phyloP scores from a whole-genome alignment of 2,329 filamentous ascomycete genomes.

The Xylaria sp. region DNA sequence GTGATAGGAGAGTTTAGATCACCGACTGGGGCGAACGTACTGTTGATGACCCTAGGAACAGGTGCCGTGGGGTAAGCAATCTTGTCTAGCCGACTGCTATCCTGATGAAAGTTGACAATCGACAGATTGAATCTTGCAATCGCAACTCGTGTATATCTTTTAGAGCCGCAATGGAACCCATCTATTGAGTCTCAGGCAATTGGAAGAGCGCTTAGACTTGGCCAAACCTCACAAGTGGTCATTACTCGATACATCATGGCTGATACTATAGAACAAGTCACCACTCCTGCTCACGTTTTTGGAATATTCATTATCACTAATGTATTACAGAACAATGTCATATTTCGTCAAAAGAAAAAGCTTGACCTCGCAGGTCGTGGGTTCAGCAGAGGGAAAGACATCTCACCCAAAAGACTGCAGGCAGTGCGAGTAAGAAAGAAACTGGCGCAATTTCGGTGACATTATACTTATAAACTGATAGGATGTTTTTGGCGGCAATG shows the following conservation, averaged over 20 bases:
- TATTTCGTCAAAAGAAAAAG: constrained; percentile 16
- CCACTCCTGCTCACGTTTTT: background rate
- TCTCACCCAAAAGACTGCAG: background rate
- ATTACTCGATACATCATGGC: constrained; percentile 37
- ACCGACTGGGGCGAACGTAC: constrained; percentile 20
- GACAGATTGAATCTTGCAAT: constrained; percentile 29
- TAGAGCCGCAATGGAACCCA: constrained; percentile 44
- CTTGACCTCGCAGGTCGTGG: constrained; percentile 2
- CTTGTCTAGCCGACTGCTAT: background rate
- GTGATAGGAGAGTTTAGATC: constrained; percentile 7
- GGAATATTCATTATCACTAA: background rate
- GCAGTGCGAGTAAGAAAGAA: constrained; percentile 1
- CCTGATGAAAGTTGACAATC: constrained; percentile 9
- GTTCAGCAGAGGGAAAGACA: background rate
- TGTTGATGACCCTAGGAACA: constrained; percentile 42
- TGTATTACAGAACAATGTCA: constrained; percentile 2
- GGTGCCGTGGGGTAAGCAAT: constrained; percentile 38
- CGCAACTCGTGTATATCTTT: constrained; percentile 37
- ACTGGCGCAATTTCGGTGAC: background rate
- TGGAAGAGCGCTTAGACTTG: constrained; percentile 35
- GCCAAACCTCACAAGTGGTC: constrained; percentile 35
- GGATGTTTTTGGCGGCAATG: constrained; percentile 1
- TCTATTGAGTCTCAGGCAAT: constrained; percentile 40
- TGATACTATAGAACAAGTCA: constrained; percentile 38
- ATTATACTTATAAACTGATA: background rate